Evolutionary conservation across 148 eudicot genomes (phyloP).

Genomic region (Silene uniflora): DNA sequence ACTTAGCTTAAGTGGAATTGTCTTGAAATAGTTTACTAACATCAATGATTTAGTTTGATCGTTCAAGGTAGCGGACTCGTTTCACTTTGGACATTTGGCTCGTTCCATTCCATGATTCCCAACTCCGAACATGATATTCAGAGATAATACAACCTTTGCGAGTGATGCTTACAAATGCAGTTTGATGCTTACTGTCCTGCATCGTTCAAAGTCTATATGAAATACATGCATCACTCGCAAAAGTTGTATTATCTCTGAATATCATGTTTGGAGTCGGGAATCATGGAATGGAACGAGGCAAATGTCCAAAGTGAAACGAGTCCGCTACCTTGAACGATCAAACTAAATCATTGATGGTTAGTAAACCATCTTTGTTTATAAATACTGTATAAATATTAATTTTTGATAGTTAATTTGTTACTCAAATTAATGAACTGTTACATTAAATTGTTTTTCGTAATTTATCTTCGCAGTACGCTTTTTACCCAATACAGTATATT

Average conservation of each 20-base stretch:
- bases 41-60: constrained; percentile 31
- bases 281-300: constrained; percentile 31
- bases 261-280: constrained; percentile 23
- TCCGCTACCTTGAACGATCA: constrained; percentile 26
- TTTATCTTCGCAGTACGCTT: too few species aligned
- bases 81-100: constrained; percentile 29
- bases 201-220: too few species aligned
- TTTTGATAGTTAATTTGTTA: too few species aligned
- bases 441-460: too few species aligned
- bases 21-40: constrained; percentile 30
- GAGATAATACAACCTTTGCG: not conserved
- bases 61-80: constrained; percentile 28
- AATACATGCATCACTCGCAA: too few species aligned
- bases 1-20: constrained; percentile 22
- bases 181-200: too few species aligned
- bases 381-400: too few species aligned
- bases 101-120: constrained; percentile 32
- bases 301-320: constrained; percentile 30
- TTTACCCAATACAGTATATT: too few species aligned
- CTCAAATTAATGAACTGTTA: too few species aligned
- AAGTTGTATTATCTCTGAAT: not conserved
- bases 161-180: too few species aligned
- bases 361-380: too few species aligned
- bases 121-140: constrained; percentile 8
- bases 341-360: constrained; percentile 28